A percentile compares a stretch with the other conserved stretches of the same genome.
phyloP scores from a whole-genome alignment of 148 eudicot genomes.

The Spergularia marina region DNA sequence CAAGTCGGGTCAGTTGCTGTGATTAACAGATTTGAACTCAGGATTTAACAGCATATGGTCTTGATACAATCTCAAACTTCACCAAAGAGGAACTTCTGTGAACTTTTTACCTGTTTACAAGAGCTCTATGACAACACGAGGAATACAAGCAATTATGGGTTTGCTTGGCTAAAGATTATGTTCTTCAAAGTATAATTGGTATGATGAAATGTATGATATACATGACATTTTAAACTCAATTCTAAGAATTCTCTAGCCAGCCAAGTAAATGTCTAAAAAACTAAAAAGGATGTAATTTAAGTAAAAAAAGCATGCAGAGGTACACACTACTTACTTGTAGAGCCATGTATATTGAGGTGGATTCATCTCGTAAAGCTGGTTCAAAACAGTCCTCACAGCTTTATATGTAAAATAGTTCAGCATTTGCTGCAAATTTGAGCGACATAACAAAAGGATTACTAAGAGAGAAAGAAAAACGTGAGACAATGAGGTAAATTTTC shows the following conservation, averaged over 20 bases:
- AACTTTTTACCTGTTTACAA: background rate
- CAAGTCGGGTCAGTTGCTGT: background rate
- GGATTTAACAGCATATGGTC: background rate
- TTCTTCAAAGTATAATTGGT: background rate
- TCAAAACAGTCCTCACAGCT: constrained; percentile 88
- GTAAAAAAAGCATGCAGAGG: constrained; percentile 2
- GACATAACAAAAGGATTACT: constrained; percentile 14
- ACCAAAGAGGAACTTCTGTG: background rate
- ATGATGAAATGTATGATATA: too few relatives aligned
- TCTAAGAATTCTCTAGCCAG: background rate
- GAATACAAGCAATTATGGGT: too few relatives aligned
- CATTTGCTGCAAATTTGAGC: constrained; percentile 64
- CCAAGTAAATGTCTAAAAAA: background rate
- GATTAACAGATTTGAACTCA: background rate
- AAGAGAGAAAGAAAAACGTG: background rate
- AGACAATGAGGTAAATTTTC: background rate
- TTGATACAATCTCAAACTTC: background rate
- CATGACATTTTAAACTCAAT: background rate
- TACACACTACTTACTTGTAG: constrained; percentile 61
- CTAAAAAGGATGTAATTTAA: background rate
- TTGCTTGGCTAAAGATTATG: background rate
- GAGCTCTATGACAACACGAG: too few relatives aligned
- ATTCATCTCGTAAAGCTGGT: constrained; percentile 96
- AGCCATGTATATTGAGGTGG: constrained; percentile 81
- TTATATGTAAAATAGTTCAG: constrained; percentile 85